A percentile compares a stretch with the other conserved stretches of the same genome.
Conservation (phyloP, 495 filamentous ascomycete species). For the Podospora pseudopauciseta region DNA sequence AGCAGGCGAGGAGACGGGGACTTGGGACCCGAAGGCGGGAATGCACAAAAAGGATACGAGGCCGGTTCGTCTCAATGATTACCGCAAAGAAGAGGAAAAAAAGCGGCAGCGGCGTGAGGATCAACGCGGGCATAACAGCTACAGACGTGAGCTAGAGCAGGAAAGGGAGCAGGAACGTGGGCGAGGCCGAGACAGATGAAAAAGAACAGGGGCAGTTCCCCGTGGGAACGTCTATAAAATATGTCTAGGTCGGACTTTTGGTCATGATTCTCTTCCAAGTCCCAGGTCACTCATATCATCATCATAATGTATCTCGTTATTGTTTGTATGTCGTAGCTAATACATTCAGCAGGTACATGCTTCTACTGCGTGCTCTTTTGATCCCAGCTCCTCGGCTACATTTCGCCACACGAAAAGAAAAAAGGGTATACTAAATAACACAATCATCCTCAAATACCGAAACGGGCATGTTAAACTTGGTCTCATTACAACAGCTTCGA, state of each 20-base stretch:
- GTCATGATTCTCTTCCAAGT: neutral
- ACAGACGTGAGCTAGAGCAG: slow-evolving; percentile 48
- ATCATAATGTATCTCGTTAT: neutral
- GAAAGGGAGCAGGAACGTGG: slow-evolving; percentile 40
- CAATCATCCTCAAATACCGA: neutral
- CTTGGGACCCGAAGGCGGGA: slow-evolving; percentile 36
- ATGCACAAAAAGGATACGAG: slow-evolving; percentile 20
- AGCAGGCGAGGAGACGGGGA: slow-evolving; percentile 60
- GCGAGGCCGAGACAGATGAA: slow-evolving; percentile 35
- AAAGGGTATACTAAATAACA: slow-evolving; percentile 11
- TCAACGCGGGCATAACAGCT: slow-evolving; percentile 40
- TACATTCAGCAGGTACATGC: slow-evolving; percentile 1
- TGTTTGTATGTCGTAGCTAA: neutral
- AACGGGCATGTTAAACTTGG: neutral
- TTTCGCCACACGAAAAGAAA: neutral
- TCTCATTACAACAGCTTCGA: neutral
- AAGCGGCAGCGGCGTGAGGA: slow-evolving; percentile 41
- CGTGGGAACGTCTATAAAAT: neutral
- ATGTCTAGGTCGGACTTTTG: neutral
- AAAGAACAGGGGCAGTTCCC: neutral
- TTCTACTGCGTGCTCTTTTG: neutral
- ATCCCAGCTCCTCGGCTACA: neutral
- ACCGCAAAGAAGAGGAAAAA: slow-evolving; percentile 41
- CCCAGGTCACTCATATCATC: neutral
- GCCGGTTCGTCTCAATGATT: slow-evolving; percentile 45